Base-by-base conservation (phyloP, 306 rosid genomes). In the Sicyos baderoa region DNA sequence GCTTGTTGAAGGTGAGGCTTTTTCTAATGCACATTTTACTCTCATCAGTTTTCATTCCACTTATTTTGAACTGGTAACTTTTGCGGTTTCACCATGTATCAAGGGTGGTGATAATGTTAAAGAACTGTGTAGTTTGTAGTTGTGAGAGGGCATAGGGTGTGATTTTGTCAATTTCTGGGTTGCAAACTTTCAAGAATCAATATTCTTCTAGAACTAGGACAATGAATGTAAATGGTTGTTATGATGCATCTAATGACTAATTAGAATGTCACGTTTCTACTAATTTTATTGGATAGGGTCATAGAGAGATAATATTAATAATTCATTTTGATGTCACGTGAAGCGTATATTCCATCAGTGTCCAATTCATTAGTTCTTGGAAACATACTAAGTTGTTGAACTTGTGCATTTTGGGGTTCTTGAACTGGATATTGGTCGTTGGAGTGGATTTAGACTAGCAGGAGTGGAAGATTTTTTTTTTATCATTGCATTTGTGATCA, bases 1-100 rank as follows among this genome's bases (percentile, higher is more conserved):
- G 86, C 40, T 56, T 92, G 63, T 78, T 87, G 67, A 87, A 92
- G 95, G 96, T 92, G 55, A n/a, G 75, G 29, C 27, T 16, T 60
- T 32, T 6, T 22, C 25, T 44, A 16, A 23, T 72, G 59, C 64
- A 54, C 61, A 15, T 32, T 54, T 18, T 12, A 56, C 21, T 44
- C 13, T 47, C 4, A 53, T 42, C 15, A 5, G 52, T 51, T 75
- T 10, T 57, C 40, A 23, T 21, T 5, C 64, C 29, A 54, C 40
- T 32, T 51, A 21, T 16, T 48, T 59, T 58, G 67, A 44, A 16
- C 44, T 32, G 72, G 56, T 67, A 15, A 51, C 35, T 16, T 15
- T 66, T 5, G 4, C 37, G 5, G 37, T 32, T 32, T 37, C 56
- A 23, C 15, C 14, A 2, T 16, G 23, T 22, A 16, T 15, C 9